A percentile compares a stretch with the other conserved stretches of the same genome.
phyloP scores from a whole-genome alignment of 163 green algal species.

The Scenedesmus sp. region DNA sequence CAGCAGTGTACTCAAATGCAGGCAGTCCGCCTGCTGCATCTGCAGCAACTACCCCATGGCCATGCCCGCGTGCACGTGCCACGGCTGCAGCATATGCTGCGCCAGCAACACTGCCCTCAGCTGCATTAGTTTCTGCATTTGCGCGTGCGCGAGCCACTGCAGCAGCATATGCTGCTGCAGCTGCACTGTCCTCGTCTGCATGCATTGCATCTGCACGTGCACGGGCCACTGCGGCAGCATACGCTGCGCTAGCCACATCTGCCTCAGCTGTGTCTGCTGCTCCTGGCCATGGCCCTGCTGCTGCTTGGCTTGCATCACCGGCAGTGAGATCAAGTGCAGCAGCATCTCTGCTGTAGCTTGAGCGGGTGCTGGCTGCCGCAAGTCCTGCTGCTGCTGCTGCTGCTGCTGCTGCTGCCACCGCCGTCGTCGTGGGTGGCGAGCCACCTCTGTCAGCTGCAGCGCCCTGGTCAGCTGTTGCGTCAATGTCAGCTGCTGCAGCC shows the following conservation, averaged over 20 bases:
- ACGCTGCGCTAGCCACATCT: background rate
- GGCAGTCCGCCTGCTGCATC: background rate
- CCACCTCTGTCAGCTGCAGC: too few species aligned
- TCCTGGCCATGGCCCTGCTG: background rate
- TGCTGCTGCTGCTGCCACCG: background rate
- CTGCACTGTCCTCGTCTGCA: background rate
- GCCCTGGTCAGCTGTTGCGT: background rate
- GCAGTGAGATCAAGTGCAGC: background rate
- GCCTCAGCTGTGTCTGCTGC: background rate
- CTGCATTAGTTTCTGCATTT: background rate
- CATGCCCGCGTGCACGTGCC: background rate
- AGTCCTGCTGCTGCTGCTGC: background rate
- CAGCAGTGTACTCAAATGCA: background rate
- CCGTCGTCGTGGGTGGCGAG: too few species aligned
- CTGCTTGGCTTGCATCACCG: background rate
- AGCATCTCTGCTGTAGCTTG: background rate
- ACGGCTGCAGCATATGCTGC: background rate
- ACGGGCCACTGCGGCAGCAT: background rate
- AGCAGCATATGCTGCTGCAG: background rate
- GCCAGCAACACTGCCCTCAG: background rate
- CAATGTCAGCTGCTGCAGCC: background rate
- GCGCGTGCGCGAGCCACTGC: background rate
- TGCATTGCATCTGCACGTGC: background rate
- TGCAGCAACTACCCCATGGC: background rate
- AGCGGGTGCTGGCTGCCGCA: too few species aligned